Conservation (phyloP, 208 protist genomes). For the Trypanosoma platydactyli region DNA sequence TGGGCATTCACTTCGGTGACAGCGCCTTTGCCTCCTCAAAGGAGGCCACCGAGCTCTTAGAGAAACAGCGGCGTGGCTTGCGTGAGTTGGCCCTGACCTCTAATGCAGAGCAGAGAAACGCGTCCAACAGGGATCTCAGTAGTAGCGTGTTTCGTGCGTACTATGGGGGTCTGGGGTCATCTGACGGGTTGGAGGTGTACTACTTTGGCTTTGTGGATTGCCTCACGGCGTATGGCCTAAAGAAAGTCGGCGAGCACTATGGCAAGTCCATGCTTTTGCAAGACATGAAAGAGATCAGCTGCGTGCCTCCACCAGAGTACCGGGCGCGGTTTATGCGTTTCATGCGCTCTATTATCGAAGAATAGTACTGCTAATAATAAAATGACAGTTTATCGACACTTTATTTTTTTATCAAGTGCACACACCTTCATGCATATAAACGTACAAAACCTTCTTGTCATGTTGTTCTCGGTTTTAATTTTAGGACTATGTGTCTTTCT, state of each 20-base stretch:
- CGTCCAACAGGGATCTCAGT: neutral
- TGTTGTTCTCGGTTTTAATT: no score
- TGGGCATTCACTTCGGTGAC: conserved; percentile 33
- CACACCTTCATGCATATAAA: neutral
- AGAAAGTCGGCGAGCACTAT: conserved; percentile 36
- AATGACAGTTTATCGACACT: neutral
- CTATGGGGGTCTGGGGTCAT: conserved; percentile 30
- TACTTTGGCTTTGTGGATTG: conserved; percentile 41
- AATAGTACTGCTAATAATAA: neutral
- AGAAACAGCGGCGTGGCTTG: conserved; percentile 4
- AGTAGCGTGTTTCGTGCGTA: conserved; percentile 24
- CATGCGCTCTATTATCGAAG: conserved; percentile 23
- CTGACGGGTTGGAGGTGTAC: conserved; percentile 29
- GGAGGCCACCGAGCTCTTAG: conserved; percentile 6
- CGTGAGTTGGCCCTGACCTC: neutral
- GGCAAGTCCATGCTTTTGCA: conserved; percentile 30
- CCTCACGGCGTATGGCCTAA: conserved; percentile 32
- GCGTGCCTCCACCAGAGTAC: conserved; percentile 33
- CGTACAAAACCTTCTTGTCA: neutral
- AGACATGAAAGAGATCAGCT: conserved; percentile 32
- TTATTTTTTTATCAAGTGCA: no score
- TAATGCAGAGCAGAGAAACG: neutral
- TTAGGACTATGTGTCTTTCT: no score
- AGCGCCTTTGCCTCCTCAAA: neutral
- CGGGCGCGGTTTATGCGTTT: conserved; percentile 30